Percentiles rank a stretch among this genome's conserved stretches.
Conservation (phyloP, 2,329 filamentous ascomycete species). For the Sporothrix euskadiensis region DNA sequence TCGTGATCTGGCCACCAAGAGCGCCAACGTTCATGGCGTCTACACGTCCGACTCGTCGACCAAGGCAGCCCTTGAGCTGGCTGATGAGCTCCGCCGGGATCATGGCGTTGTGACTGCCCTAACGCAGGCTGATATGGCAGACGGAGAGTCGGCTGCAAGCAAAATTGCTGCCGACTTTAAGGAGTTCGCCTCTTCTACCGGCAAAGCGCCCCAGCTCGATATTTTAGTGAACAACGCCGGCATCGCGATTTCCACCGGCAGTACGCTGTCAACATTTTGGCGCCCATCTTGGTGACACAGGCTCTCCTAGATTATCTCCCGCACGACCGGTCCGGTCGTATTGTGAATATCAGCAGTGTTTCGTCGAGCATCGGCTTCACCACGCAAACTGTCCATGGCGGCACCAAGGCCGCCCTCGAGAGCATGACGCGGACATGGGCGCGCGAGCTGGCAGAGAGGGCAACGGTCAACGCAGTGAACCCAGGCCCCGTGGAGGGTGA, state of each 20-base stretch:
- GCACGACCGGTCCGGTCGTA: slow-evolving; percentile 60
- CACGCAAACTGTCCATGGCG: slow-evolving; percentile 57
- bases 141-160: background rate
- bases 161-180: background rate
- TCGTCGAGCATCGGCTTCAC: slow-evolving; percentile 55
- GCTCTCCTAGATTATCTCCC: slow-evolving; percentile 70
- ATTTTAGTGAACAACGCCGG: no score
- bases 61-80: slow-evolving; percentile 53
- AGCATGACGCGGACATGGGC: slow-evolving; percentile 61
- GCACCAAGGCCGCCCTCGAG: slow-evolving; percentile 59
- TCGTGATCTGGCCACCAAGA: background rate
- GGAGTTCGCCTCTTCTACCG: background rate
- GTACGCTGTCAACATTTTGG: slow-evolving; percentile 82
- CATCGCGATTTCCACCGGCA: slow-evolving; percentile 64
- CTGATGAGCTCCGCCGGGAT: background rate
- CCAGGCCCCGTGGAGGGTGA: slow-evolving; percentile 56
- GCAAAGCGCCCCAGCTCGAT: background rate
- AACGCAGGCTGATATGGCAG: background rate
- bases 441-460: slow-evolving; percentile 54
- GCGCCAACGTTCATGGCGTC: background rate
- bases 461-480: slow-evolving; percentile 59
- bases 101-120: background rate
- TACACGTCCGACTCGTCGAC: background rate
- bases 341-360: slow-evolving; percentile 58
- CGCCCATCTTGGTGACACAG: slow-evolving; percentile 75